A percentile compares a stretch with the other conserved stretches of the same genome.
Evolutionary conservation across 108 stramenopile species (phyloP).

Genomic region (Phaeodactylum tricornutum): DNA sequence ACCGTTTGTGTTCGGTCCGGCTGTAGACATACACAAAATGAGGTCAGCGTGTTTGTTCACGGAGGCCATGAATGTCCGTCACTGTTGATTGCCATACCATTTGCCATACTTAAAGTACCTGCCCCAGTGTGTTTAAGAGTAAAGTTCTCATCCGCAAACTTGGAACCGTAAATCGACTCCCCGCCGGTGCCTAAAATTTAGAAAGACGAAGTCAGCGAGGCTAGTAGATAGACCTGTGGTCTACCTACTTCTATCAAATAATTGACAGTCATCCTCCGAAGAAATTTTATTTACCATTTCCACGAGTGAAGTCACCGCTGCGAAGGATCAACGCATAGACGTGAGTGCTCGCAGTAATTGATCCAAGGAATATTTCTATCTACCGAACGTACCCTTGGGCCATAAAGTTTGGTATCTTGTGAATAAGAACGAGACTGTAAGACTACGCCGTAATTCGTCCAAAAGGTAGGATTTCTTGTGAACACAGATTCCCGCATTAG

Average conservation of each 20-base stretch:
- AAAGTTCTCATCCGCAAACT: constrained; percentile 95
- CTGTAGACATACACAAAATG: constrained; percentile 87
- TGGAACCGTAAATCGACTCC: constrained; percentile 81
- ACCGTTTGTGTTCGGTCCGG: constrained; percentile 93
- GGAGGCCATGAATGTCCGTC: background rate
- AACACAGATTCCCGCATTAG: background rate
- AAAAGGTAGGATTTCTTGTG: background rate
- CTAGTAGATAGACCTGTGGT: too few species aligned
- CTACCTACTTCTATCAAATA: too few species aligned
- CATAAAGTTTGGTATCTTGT: constrained; percentile 55
- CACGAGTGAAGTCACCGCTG: constrained; percentile 86
- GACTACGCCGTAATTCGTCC: background rate
- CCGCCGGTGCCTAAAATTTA: constrained; percentile 63
- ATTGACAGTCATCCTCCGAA: too few species aligned
- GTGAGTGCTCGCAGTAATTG: too few species aligned
- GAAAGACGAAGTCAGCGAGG: too few species aligned
- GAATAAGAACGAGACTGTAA: background rate
- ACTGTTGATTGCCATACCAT: background rate
- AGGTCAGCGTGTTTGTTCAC: constrained; percentile 30
- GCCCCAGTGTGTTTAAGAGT: constrained; percentile 65
- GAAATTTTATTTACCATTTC: constrained; percentile 71
- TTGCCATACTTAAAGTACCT: constrained; percentile 83
- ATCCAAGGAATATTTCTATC: too few species aligned
- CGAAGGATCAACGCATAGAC: too few species aligned
- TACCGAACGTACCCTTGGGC: too few species aligned